These are phyloP conservation scores for Wallemia hederae DNA, from an alignment of 1,284 basidiomycete genomes.

Conservation along the genomic window DNA sequence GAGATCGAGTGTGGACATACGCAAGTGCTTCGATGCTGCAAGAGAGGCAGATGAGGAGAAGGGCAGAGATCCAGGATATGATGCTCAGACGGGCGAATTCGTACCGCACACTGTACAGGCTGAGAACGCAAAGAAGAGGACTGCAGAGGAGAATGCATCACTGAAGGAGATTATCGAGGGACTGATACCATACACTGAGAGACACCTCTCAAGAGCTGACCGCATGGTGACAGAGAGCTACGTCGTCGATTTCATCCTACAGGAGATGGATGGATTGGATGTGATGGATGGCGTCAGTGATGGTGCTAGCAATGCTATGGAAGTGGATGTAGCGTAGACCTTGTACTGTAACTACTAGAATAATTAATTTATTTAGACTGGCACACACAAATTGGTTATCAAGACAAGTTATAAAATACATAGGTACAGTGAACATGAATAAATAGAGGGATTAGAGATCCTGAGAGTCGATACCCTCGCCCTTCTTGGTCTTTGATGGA, in stretches of 20 bases:
- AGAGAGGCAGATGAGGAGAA: constrained; percentile 13
- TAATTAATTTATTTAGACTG: too few species aligned
- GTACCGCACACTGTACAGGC: constrained; percentile 4
- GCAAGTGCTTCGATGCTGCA: constrained; percentile 29
- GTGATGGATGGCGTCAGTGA: background rate
- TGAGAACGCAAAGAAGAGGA: constrained; percentile 10
- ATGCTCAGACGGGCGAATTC: constrained; percentile 6
- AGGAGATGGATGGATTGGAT: constrained; percentile 28
- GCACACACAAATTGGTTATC: background rate
- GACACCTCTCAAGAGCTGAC: constrained; percentile 62
- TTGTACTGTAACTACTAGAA: too few species aligned
- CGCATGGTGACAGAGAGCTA: constrained; percentile 72
- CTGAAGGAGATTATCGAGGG: constrained; percentile 53
- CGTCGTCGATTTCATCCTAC: constrained; percentile 66
- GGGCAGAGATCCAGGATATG: constrained; percentile 14
- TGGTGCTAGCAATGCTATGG: too few species aligned
- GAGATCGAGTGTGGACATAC: constrained; percentile 37
- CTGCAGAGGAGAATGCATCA: constrained; percentile 8
- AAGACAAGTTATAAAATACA: background rate
- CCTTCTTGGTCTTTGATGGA: constrained; percentile 32
- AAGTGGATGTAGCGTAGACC: background rate
- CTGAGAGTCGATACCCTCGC: constrained; percentile 15
- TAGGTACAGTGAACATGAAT: background rate
- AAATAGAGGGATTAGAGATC: constrained; percentile 8
- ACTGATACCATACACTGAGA: constrained; percentile 71